Percentiles rank a stretch among this genome's conserved stretches.
phyloP scores from a whole-genome alignment of 768 basidiomycete genomes.

The Kwoniella heveanensis region DNA sequence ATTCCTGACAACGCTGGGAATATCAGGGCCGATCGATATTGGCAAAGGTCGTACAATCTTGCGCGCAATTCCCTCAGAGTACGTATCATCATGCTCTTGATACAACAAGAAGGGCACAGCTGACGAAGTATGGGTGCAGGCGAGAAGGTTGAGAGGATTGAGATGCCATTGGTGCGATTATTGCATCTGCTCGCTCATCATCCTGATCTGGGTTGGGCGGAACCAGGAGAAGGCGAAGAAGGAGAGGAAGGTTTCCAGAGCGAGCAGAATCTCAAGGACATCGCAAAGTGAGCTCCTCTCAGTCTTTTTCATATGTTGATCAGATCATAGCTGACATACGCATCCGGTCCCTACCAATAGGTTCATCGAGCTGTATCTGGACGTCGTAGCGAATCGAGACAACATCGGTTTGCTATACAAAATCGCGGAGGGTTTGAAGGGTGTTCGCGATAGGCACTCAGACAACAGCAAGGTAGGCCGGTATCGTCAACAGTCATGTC shows the following conservation, averaged over 20 bases:
- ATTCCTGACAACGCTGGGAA: constrained; percentile 7
- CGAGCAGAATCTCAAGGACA: constrained; percentile 65
- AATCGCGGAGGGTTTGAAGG: constrained; percentile 79
- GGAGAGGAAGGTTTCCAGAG: constrained; percentile 10
- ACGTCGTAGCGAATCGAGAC: constrained; percentile 72
- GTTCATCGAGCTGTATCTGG: constrained; percentile 86
- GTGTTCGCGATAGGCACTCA: constrained; percentile 75
- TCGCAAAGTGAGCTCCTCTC: constrained; percentile 78
- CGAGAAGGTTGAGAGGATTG: constrained; percentile 68
- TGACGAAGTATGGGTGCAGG: constrained; percentile 53
- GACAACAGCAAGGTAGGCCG: constrained; percentile 67
- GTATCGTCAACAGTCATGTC: too few species aligned
- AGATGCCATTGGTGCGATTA: constrained; percentile 79
- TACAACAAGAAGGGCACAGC: neutral
- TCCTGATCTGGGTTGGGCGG: constrained; percentile 74
- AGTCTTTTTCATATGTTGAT: neutral
- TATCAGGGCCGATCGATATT: constrained; percentile 4
- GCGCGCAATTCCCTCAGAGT: neutral
- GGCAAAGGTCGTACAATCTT: neutral
- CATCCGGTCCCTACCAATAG: constrained; percentile 58
- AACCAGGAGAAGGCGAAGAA: constrained; percentile 34
- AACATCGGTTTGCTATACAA: constrained; percentile 82
- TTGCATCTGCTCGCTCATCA: constrained; percentile 89
- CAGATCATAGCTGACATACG: neutral
- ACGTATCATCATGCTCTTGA: neutral